phyloP scores from a whole-genome alignment of 257 asterid genomes.

The Oldenlandia corymbosa region DNA sequence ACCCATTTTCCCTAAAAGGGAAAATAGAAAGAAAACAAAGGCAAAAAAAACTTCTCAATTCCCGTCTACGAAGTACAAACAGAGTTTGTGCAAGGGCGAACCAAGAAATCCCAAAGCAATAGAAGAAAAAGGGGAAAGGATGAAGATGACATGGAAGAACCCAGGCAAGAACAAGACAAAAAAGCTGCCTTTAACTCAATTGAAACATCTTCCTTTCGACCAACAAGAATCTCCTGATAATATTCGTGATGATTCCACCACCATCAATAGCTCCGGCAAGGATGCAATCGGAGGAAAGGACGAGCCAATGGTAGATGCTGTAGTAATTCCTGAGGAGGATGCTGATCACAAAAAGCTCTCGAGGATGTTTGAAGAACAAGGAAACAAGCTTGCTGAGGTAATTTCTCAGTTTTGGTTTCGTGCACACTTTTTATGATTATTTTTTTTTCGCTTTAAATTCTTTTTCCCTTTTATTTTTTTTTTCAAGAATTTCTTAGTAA shows the following conservation, averaged over 20 bases:
- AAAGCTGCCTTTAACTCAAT: slow-evolving; percentile 41
- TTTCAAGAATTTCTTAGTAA: background rate
- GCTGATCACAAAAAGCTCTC: slow-evolving; percentile 31
- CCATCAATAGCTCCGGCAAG: background rate
- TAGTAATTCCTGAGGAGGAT: slow-evolving; percentile 22
- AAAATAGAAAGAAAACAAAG: too few relatives aligned
- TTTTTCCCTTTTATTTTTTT: background rate
- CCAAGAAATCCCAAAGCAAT: too few relatives aligned
- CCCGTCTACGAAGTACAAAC: too few relatives aligned
- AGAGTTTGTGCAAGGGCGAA: too few relatives aligned
- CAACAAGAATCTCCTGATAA: slow-evolving; percentile 16
- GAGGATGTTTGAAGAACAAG: slow-evolving; percentile 50
- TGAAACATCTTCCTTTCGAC: slow-evolving; percentile 64
- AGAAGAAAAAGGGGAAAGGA: slow-evolving; percentile 13
- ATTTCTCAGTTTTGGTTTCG: slow-evolving; percentile 3
- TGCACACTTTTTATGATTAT: too few relatives aligned
- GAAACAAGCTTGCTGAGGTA: slow-evolving; percentile 83
- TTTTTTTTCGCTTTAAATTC: background rate
- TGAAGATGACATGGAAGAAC: slow-evolving; percentile 92
- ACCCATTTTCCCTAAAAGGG: too few relatives aligned
- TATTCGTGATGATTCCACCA: background rate
- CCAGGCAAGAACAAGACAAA: slow-evolving; percentile 35
- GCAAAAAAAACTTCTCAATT: too few relatives aligned
- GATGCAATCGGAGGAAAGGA: slow-evolving; percentile 12
- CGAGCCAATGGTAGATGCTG: slow-evolving; percentile 5